These are phyloP conservation scores for Sungouiozyma intestinalis DNA, from an alignment of 805 yeast genomes.

Conservation along the genomic window DNA sequence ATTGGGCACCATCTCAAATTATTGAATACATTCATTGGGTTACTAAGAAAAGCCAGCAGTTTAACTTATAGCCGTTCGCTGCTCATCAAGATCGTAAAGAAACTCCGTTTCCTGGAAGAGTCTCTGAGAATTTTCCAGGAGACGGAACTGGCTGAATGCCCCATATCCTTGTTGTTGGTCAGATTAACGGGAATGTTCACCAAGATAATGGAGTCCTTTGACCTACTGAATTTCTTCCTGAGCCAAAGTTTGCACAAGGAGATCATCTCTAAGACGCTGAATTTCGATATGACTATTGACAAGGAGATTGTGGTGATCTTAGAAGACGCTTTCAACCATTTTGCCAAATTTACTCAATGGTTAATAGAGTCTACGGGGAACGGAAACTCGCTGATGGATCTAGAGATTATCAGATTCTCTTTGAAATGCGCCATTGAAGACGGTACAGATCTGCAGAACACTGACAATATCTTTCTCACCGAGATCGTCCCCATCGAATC, in stretches of 20 bases:
- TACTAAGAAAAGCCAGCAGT: conserved; percentile 22
- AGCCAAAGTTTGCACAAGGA: conserved; percentile 27
- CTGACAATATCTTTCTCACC: conserved; percentile 25
- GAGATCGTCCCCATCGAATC: conserved; percentile 14
- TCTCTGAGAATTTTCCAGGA: conserved; percentile 9
- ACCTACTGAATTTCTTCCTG: conserved; percentile 23
- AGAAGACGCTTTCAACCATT: conserved; percentile 25
- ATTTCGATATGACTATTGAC: conserved; percentile 16
- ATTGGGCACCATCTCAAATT: conserved; percentile 22
- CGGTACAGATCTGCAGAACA: conserved; percentile 18
- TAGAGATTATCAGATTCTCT: conserved; percentile 25
- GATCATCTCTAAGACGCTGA: conserved; percentile 26
- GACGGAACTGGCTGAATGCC: neutral
- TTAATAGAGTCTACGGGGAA: conserved; percentile 22
- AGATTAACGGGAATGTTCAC: conserved; percentile 8
- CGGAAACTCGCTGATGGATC: conserved; percentile 10
- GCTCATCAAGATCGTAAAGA: conserved; percentile 28
- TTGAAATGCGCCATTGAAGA: conserved; percentile 26
- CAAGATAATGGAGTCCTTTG: conserved; percentile 23
- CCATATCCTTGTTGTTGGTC: neutral
- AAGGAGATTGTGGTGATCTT: conserved; percentile 15
- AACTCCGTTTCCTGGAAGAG: conserved; percentile 26
- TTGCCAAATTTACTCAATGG: conserved; percentile 29
- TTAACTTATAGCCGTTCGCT: conserved; percentile 26
- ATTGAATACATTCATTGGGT: conserved; percentile 25